Percentiles rank a stretch among this genome's conserved stretches.
These are phyloP conservation scores for Boletus sp. DNA, from an alignment of 768 basidiomycete genomes.

Conservation along the genomic window DNA sequence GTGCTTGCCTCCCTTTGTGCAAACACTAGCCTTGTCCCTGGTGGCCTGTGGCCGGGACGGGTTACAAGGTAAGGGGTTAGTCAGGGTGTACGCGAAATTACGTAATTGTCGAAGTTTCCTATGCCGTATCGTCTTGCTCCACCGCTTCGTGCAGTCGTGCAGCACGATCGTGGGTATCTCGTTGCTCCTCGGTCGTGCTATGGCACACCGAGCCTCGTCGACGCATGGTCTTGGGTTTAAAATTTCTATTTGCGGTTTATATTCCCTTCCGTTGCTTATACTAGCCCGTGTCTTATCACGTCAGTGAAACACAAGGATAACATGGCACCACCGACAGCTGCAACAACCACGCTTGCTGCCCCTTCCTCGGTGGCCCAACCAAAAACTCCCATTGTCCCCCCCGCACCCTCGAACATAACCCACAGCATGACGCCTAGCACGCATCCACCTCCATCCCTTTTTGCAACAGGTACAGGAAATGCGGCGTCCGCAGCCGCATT, in stretches of 20 bases:
- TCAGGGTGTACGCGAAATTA: too few relatives aligned
- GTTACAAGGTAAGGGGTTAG: background rate
- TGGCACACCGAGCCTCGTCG: too few relatives aligned
- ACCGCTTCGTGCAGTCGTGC: too few relatives aligned
- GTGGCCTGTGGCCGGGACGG: too few relatives aligned
- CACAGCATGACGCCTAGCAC: conserved; percentile 35
- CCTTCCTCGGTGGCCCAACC: conserved; percentile 10
- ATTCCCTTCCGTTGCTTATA: background rate
- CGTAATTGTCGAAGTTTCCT: too few relatives aligned
- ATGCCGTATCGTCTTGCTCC: too few relatives aligned
- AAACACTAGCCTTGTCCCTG: background rate
- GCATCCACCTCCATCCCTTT: conserved; percentile 30
- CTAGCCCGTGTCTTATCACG: conserved; percentile 5
- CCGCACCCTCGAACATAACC: conserved; percentile 8
- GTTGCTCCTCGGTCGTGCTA: too few relatives aligned
- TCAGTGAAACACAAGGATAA: conserved; percentile 27
- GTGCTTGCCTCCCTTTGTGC: background rate
- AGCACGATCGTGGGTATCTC: too few relatives aligned
- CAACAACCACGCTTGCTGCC: conserved; percentile 8
- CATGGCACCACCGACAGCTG: conserved; percentile 9
- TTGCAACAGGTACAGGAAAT: conserved; percentile 19
- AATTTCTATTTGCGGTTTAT: background rate
- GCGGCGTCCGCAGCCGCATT: conserved; percentile 13
- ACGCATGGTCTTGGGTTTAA: too few relatives aligned
- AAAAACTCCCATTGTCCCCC: conserved; percentile 19